Base-by-base conservation (phyloP, 164 flowering plant species). In the Echeveria elegans region DNA sequence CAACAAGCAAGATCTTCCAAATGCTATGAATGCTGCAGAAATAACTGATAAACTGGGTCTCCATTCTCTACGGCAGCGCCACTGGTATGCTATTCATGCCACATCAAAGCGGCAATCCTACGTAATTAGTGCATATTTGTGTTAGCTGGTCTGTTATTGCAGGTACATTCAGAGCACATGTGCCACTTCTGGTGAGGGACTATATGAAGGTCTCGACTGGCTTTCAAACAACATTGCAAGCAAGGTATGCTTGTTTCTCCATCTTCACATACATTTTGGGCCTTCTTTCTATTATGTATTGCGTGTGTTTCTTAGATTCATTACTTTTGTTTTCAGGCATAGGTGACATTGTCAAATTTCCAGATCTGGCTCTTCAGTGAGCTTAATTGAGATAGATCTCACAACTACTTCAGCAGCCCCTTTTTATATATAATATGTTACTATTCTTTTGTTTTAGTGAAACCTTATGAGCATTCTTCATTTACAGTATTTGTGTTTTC, bases 11-110 rank as follows among this genome's bases (percentile, higher is more conserved):
- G 94, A 88, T 83, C 90, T 88, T 77, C 90, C 90, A 31, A 86
- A 88, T 76, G 94, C 90, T 47, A 88, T 88, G 90, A 88, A 86
- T 77, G 91, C 90, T 73, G 89, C 90, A 58, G 94, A 88, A 78
- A 88, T 88, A 45, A 88, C 91, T 64, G 94, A 88, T 71, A 86
- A 86, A 79, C 91, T 88, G 63, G 89, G 91, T 14, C 89, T 88
- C 71, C 90, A 86, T 73, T 86, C 90, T 24, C 90, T 88, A 45
- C 85, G 89, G 7, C 90, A 88, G 69, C 88, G 90, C 74, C 89
- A 88, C 74, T 88, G 93, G 93, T 84, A 76, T 38, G 64, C 66
- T 64, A 43, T 43, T 43, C 14, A 43, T n/a, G n/a, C 19, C 16
- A 43, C 18, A 16, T 18, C 3, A n/a, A 21, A 21, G 11, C 5